Base-by-base conservation (phyloP, 192 early-diverging fungal species). In the Coemansia sp. region DNA sequence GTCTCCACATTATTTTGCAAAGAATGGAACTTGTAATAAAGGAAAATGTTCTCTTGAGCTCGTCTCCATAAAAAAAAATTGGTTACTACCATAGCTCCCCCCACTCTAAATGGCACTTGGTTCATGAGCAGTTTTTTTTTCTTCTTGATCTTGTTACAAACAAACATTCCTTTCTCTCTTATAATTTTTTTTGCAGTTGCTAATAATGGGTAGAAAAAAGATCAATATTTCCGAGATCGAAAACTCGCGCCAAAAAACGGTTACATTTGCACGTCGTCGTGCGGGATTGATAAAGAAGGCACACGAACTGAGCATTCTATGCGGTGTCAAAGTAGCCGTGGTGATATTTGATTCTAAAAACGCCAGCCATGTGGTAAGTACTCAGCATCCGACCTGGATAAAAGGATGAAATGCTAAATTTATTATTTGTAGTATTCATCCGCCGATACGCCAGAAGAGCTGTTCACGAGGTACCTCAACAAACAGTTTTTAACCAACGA, bases 241-340 rank as follows among this genome's bases (percentile, higher is more conserved):
- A 59, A 73, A 81, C 55, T 72, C 69, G 37, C 65, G 79, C 8
- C 73, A 77, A 36, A 54, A 59, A 14, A 73, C 70, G 0, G 79
- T 81, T 20, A 81, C 79, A 1, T 81, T 81, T 68, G 69, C 70
- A 21, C 69, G 73, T 4, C 72, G 79, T 37, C 69, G 73, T 4
- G 70, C 73, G 1, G 79, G 79, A 18, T 55, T 81, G 18, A 77
- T 81, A 43, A 81, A 81, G 52, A 81, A 81, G 70, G 79, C 79
- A 3, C 73, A 81, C 42, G 73, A 81, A 49, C 50, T 81, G 20
- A 68, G 69, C 50, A 70, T 81, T 2, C 60, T 81, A 0, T 81
- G 79, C 53, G 74, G 67, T 15, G 65, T 77, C 60, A 69, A 72
- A 31, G 70, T 81, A 2, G 72, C 65, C 15, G 55, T 81, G 0